Base-by-base conservation (phyloP, 176 grass and related monocot species). In the Puya raimondii region DNA sequence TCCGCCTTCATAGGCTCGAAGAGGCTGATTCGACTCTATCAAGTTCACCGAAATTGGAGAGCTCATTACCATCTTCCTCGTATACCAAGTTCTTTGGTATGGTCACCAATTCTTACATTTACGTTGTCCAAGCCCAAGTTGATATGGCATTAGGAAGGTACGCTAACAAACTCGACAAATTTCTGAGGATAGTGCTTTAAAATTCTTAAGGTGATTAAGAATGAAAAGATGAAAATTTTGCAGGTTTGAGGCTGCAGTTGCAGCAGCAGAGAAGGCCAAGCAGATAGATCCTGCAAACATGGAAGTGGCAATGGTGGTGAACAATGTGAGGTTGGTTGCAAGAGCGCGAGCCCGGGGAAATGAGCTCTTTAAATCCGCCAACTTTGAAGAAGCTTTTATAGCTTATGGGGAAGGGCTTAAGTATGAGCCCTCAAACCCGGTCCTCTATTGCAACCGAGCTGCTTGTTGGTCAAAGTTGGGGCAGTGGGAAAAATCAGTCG, bases 121-220 rank as follows among this genome's bases (percentile, higher is more conserved):
- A 73, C 70, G 84, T 93, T 75, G 94, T 99, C 26, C 85, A 66
- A 72, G 94, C 89, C 1, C 89, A 88, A 70, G 77, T 93, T 63
- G 94, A 99, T 75, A 84, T 93, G 94, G 94, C 94, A 58, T 73
- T 93, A 53, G 89, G 94, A 57, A 92, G 89, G 94, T 99, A 70
- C 75, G 80, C 57, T 70, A 11, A n/a, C 11, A 59, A 49, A 0
- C 75, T 64, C 70, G 68, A 79, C 67, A n/a, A 49, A 27, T 75
- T 23, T 53, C 15, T 67, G 64, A 10, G 47, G 47, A 76, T 54
- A 53, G 47, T 16, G n/a, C 42, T 63, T 33, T 14, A 59, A 64
- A 61, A 47, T 12, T 49, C 51, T 29, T 67, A 48, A 53, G 52
- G 50, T 63, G 50, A 74, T 63, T 70, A 50, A 70, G 18, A 52